These are phyloP conservation scores for Suillus subluteus DNA, from an alignment of 768 basidiomycete species.

Conservation along the genomic window DNA sequence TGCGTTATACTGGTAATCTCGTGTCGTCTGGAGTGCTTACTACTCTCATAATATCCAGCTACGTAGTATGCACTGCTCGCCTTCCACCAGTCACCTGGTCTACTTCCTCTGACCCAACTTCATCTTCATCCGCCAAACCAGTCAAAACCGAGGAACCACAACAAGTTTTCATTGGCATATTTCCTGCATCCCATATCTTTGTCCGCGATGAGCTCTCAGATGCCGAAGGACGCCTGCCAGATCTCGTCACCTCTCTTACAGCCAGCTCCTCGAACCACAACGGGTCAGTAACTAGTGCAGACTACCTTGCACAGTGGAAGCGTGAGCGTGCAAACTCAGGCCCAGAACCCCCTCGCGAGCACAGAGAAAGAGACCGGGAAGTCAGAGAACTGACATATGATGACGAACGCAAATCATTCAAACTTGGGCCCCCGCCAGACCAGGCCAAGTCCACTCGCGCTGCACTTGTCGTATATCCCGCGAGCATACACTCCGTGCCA, in stretches of 20 bases:
- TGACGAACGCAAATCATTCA: slow-evolving; percentile 62
- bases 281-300: slow-evolving; percentile 45
- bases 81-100: slow-evolving; percentile 70
- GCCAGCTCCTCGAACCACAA: slow-evolving; percentile 34
- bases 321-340: slow-evolving; percentile 33
- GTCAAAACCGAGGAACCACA: slow-evolving; percentile 75
- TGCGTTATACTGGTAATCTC: slow-evolving; percentile 45
- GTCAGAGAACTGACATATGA: slow-evolving; percentile 52
- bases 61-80: slow-evolving; percentile 83
- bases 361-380: slow-evolving; percentile 60
- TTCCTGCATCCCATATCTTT: slow-evolving; percentile 87
- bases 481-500: slow-evolving; percentile 75
- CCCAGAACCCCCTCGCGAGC: slow-evolving; percentile 33
- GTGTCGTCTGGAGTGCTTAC: slow-evolving; percentile 1
- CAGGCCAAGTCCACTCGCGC: slow-evolving; percentile 75
- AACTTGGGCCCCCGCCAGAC: slow-evolving; percentile 74
- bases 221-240: slow-evolving; percentile 83
- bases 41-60: slow-evolving; percentile 47
- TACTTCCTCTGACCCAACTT: slow-evolving; percentile 57
- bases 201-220: slow-evolving; percentile 86
- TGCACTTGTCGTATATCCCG: slow-evolving; percentile 71
- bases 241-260: slow-evolving; percentile 64
- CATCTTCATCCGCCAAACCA: slow-evolving; percentile 46
- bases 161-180: slow-evolving; percentile 93
- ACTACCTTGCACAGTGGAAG: slow-evolving; percentile 50